phyloP scores from a whole-genome alignment of 768 basidiomycete species.

The Mycena rebaudengoi region DNA sequence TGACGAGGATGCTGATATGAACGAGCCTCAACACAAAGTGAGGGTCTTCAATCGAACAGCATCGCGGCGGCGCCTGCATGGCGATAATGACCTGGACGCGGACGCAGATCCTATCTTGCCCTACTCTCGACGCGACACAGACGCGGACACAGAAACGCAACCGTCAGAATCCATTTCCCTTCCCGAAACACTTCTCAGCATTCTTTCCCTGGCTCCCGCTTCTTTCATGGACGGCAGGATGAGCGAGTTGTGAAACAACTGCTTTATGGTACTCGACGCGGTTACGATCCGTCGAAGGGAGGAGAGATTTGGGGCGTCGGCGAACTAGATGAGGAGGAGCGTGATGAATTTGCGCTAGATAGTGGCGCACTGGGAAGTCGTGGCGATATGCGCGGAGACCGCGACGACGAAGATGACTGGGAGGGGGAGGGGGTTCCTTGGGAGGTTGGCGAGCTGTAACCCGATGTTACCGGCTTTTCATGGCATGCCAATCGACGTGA shows the following conservation, averaged over 20 bases:
- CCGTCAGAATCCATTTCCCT: constrained; percentile 66
- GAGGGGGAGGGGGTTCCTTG: constrained; percentile 86
- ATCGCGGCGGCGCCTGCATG: constrained; percentile 1
- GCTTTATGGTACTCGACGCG: constrained; percentile 60
- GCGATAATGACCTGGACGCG: constrained; percentile 2
- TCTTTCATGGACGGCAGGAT: constrained; percentile 52
- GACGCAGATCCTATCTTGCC: constrained; percentile 39
- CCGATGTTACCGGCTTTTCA: not conserved
- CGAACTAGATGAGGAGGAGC: constrained; percentile 57
- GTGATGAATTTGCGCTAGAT: constrained; percentile 25
- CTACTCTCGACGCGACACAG: constrained; percentile 28
- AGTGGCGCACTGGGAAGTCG: not conserved
- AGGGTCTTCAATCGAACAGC: constrained; percentile 16
- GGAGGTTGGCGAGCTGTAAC: constrained; percentile 79
- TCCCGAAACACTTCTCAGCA: constrained; percentile 64
- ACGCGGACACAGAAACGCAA: constrained; percentile 35
- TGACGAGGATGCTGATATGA: constrained; percentile 35
- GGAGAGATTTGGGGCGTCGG: constrained; percentile 83
- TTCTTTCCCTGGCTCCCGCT: constrained; percentile 67
- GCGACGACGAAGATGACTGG: constrained; percentile 71
- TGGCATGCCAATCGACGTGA: not conserved
- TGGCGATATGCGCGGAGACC: not conserved
- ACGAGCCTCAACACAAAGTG: not conserved
- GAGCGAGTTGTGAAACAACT: constrained; percentile 67
- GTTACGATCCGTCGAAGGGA: constrained; percentile 70